Base-by-base conservation (phyloP, 2,329 filamentous ascomycete species). In the Botrytis deweyae region DNA sequence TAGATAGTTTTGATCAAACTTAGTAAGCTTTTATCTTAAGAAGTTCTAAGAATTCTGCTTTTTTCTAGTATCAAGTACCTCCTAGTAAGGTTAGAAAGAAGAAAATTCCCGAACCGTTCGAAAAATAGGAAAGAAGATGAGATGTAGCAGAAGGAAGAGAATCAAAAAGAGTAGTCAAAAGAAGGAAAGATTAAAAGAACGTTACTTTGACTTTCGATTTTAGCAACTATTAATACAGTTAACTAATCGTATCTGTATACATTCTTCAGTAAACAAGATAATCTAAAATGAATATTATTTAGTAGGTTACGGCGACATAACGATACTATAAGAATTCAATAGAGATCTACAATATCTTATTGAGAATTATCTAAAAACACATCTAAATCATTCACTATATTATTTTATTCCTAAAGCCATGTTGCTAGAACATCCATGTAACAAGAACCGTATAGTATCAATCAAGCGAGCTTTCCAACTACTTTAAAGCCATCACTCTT, bases 221-320 rank as follows among this genome's bases (percentile, higher is more conserved):
- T 49, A 9, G 22, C 10, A 25, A 12, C 22, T 12, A 25, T 49
- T 12, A 33, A 33, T 33, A 33, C 33, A 33, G 33, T 33, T 33
- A 33, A 33, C 33, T 4, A 33, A 33, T 33, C 33, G 3, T 33
- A 33, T 33, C 4, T 33, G 0, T 33, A 33, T 4, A 33, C 3
- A 33, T 33, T 33, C 3, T 33, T 33, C 3, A 33, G 22, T 6
- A 25, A 49, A 49, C 4, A 4, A 25, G 25, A 52, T 22, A 52
- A 52, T 25, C 46, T 20, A 25, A 25, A 25, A 6, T 22, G 22
- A 52, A 52, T 1, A 1, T 4, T 25, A 12, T 0, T 25, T 25
- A 52, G 12, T 25, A 4, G 10, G 25, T 0, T 25, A 52, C 3
- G 0, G 22, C 4, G 3, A 52, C 4, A 2, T 25, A 4, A 33